A percentile compares a stretch with the other conserved stretches of the same genome.
phyloP scores from a whole-genome alignment of 2,329 filamentous ascomycete species.

The Aspergillus sojae region DNA sequence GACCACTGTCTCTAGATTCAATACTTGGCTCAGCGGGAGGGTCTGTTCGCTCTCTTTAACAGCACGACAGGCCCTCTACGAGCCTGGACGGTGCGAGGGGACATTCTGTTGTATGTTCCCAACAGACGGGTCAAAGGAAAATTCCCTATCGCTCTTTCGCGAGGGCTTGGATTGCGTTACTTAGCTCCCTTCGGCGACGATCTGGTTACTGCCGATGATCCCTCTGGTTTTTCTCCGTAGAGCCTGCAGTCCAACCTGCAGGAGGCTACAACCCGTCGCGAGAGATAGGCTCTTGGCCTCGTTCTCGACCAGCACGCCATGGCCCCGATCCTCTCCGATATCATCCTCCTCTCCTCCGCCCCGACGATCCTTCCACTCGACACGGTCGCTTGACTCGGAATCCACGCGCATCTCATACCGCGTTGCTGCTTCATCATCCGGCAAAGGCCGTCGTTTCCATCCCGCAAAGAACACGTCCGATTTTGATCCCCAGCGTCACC shows the following conservation, averaged over 20 bases:
- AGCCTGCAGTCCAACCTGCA: slow-evolving; percentile 39
- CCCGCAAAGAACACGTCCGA: slow-evolving; percentile 71
- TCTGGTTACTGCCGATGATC: slow-evolving; percentile 34
- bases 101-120: not conserved
- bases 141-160: slow-evolving; percentile 6
- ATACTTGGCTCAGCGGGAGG: not conserved
- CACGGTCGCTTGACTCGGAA: slow-evolving; percentile 26
- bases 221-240: slow-evolving; percentile 31
- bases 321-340: slow-evolving; percentile 14
- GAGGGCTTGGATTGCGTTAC: slow-evolving; percentile 24
- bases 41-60: not conserved
- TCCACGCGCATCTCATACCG: slow-evolving; percentile 63
- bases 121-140: not conserved
- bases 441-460: slow-evolving; percentile 70
- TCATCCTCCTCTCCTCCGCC: slow-evolving; percentile 9
- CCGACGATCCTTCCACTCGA: slow-evolving; percentile 32
- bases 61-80: not conserved
- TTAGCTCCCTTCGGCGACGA: slow-evolving; percentile 22
- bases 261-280: slow-evolving; percentile 32
- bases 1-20: not conserved
- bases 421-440: slow-evolving; percentile 73
- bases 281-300: slow-evolving; percentile 25
- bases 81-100: not conserved
- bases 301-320: slow-evolving; percentile 15
- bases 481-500: slow-evolving; percentile 60